These are phyloP conservation scores for Capsicum chinense DNA, from an alignment of 257 asterid genomes.

Conservation along the genomic window DNA sequence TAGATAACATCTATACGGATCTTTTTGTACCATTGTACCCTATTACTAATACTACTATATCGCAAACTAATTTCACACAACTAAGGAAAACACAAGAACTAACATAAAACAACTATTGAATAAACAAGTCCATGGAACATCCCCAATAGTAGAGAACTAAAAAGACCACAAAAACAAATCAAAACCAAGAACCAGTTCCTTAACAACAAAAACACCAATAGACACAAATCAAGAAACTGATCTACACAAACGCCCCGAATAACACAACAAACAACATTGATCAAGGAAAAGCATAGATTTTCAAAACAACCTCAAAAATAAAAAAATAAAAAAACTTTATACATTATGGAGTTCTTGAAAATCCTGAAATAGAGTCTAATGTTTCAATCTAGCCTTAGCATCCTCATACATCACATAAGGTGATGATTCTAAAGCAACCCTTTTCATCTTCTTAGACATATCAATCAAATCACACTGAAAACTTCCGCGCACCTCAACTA, in stretches of 20 bases:
- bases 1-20: neutral
- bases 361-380: slow-evolving; percentile 70
- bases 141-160: neutral
- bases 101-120: neutral
- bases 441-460: slow-evolving; percentile 68
- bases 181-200: slow-evolving; percentile 21
- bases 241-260: neutral
- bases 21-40: neutral
- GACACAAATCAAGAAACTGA: neutral
- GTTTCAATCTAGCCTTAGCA: slow-evolving; percentile 54
- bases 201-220: neutral
- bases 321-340: neutral
- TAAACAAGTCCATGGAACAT: neutral
- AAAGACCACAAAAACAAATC: slow-evolving; percentile 18
- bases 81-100: neutral
- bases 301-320: neutral
- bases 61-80: neutral
- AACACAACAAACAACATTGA: neutral
- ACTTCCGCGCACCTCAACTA: neutral
- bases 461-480: slow-evolving; percentile 48
- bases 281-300: slow-evolving; percentile 39
- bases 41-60: neutral
- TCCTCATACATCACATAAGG: slow-evolving; percentile 48
- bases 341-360: slow-evolving; percentile 74
- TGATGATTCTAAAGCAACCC: slow-evolving; percentile 44